Conservation (phyloP, 31 red algal genomes). For the Odonthalia washingtoniensis region DNA sequence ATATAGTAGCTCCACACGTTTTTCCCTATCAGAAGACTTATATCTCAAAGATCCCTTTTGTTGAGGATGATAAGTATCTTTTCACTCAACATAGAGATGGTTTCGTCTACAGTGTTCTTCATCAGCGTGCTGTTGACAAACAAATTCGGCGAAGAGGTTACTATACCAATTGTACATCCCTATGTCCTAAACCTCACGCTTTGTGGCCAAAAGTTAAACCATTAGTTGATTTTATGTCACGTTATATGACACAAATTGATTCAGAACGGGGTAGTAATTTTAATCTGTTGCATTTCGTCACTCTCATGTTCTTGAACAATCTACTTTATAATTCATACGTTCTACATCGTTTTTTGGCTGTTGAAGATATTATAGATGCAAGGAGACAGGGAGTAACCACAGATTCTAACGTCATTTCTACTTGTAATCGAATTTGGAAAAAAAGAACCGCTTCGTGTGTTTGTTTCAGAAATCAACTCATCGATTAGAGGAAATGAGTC, state of each 20-base stretch:
- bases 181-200: no score
- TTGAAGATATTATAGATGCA: background rate
- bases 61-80: no score
- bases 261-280: background rate
- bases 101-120: no score
- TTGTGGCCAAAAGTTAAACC: no score
- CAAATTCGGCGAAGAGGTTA: no score
- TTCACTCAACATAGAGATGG: no score
- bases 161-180: no score
- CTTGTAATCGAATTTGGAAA: background rate
- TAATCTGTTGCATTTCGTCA: background rate
- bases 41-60: no score
- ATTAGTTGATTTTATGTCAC: background rate
- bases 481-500: background rate
- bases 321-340: constrained; percentile 3
- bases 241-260: background rate
- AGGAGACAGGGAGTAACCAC: background rate
- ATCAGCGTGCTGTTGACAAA: no score
- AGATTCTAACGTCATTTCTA: background rate
- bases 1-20: no score
- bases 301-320: background rate
- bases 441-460: background rate
- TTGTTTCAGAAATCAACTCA: background rate
- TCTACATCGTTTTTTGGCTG: background rate
- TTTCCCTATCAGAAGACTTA: no score